Conservation (phyloP, 2,329 filamentous ascomycete species). For the Fusarium abutilonis region DNA sequence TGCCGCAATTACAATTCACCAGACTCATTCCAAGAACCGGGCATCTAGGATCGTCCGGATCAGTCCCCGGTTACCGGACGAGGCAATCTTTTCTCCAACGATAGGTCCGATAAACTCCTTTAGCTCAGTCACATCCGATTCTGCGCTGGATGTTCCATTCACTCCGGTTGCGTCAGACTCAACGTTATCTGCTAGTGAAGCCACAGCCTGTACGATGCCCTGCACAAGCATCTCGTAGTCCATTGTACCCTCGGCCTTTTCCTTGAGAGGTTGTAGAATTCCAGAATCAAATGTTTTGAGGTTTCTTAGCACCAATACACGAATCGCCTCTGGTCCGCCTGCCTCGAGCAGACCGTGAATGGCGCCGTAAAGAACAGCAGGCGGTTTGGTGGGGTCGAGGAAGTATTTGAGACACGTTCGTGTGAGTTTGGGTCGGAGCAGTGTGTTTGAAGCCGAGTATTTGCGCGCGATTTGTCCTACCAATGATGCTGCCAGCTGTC, state of each 20-base stretch:
- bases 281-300: constrained; percentile 63
- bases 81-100: constrained; percentile 60
- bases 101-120: constrained; percentile 66
- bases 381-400: constrained; percentile 83
- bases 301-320: constrained; percentile 65
- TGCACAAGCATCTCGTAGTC: constrained; percentile 67
- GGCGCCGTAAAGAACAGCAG: constrained; percentile 88
- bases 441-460: constrained; percentile 81
- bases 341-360: constrained; percentile 82
- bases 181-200: constrained; percentile 54
- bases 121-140: constrained; percentile 57
- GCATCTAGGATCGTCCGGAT: constrained; percentile 65
- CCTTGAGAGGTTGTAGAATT: constrained; percentile 64
- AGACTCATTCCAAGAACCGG: constrained; percentile 59
- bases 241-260: constrained; percentile 59
- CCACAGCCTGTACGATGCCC: constrained; percentile 64
- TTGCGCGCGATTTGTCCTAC: constrained; percentile 82
- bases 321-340: constrained; percentile 71
- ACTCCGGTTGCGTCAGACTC: constrained; percentile 52
- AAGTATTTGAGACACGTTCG: constrained; percentile 94
- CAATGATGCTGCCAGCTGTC: constrained; percentile 84
- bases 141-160: constrained; percentile 49
- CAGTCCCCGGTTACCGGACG: constrained; percentile 58
- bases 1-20: constrained; percentile 6
- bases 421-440: constrained; percentile 86